phyloP scores from a whole-genome alignment of 1,284 basidiomycete genomes.

The Rhizopogon hawkerae region DNA sequence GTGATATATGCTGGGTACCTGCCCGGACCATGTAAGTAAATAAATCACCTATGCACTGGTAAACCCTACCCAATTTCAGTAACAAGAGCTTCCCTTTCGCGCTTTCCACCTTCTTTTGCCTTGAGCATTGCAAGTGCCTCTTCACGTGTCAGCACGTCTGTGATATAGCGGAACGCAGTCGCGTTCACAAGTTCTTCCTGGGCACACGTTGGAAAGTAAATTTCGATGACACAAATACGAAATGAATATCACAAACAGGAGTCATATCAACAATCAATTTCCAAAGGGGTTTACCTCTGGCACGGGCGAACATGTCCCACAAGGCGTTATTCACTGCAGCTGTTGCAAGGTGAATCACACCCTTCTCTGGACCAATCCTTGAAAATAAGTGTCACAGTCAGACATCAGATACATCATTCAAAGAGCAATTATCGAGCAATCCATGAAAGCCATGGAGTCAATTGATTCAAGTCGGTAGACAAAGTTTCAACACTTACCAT shows the following conservation, averaged over 20 bases:
- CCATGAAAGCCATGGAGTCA: neutral
- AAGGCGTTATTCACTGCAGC: slow-evolving; percentile 76
- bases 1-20: slow-evolving; percentile 96
- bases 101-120: slow-evolving; percentile 68
- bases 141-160: slow-evolving; percentile 85
- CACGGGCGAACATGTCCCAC: slow-evolving; percentile 79
- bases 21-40: slow-evolving; percentile 6
- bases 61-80: slow-evolving; percentile 46
- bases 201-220: neutral
- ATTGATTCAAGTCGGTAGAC: neutral
- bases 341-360: slow-evolving; percentile 76
- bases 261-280: slow-evolving; percentile 79
- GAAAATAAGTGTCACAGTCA: slow-evolving; percentile 4
- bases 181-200: slow-evolving; percentile 82
- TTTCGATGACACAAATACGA: neutral
- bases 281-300: slow-evolving; percentile 75
- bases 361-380: slow-evolving; percentile 85
- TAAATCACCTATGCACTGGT: neutral
- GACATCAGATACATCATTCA: slow-evolving; percentile 1
- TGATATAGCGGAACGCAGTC: slow-evolving; percentile 86
- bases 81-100: slow-evolving; percentile 69
- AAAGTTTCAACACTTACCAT: slow-evolving; percentile 48
- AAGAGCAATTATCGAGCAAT: neutral
- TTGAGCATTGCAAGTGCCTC: slow-evolving; percentile 83
- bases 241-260: slow-evolving; percentile 40